Evolutionary conservation across 2,329 filamentous ascomycete genomes (phyloP), one percentile per base, ranked within the genome.

Genomic region (Fusarium udum): DNA sequence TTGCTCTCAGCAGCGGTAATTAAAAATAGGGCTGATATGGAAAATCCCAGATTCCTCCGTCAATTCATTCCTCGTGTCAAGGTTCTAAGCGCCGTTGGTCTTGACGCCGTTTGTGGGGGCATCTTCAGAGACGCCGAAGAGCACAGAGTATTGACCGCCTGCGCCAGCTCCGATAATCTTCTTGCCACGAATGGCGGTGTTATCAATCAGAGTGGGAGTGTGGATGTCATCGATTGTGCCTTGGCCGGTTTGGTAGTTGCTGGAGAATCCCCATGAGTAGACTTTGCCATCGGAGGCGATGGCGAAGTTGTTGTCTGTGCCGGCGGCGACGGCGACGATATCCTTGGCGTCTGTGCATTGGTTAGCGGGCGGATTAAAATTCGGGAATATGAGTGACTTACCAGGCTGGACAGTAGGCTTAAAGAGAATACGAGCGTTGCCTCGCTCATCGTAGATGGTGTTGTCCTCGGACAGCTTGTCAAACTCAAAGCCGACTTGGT

Each of bases 131-230:
- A 79, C 79, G 60, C 87, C 87, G 15, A 87, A 85, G n/a, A 93
- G 77, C 31, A 93, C 83, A 3, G 91, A 92, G 81, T 90, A 98
- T 79, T 98, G 95, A 10, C 95, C 95, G 73, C 95, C 95, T n/a
- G 92, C 92, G 48, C 93, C 93, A n/a, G 93, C 93, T 83, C 88
- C 94, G 39, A 91, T 87, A 48, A 98, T 87, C 81, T 91, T 90
- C 83, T 92, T 91, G 46, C 90, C 93, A 36, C 91, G 88, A 34
- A 96, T 89, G 46, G 94, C 95, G 18, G 91, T 93, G 84, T 97
- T 97, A 78, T 97, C 93, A 63, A 98, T 93, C 55, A 92, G 78
- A 0, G 92, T 96, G 0, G 95, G 94, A 31, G 89, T 87, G 75
- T 92, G 88, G 36, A 97, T 88, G 76, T 97, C 94, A 56, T 96